Evolutionary conservation across 2,329 filamentous ascomycete species (phyloP).

Genomic region (Aspergillus proliferans): DNA sequence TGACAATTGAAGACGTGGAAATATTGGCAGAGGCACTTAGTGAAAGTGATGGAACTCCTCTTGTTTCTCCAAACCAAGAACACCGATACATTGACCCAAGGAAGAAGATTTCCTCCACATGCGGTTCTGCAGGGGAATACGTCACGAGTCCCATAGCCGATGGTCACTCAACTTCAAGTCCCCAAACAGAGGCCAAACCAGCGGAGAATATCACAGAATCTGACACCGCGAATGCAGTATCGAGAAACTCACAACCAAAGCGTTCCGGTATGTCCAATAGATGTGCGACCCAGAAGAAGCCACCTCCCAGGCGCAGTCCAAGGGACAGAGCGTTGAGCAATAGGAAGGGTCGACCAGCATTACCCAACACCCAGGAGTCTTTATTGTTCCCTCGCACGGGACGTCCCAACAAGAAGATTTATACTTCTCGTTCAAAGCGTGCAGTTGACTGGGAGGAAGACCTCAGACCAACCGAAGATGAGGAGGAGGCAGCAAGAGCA

Average conservation of each 20-base stretch:
- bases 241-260: background rate
- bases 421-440: conserved; percentile 9
- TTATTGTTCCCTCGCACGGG: conserved; percentile 10
- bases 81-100: too few species aligned
- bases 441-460: conserved; percentile 28
- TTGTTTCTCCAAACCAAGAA: too few species aligned
- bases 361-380: conserved; percentile 12
- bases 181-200: too few species aligned
- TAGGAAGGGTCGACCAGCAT: background rate
- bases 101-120: too few species aligned
- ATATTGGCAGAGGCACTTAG: too few species aligned
- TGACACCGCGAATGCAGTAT: too few species aligned
- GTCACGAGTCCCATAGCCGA: too few species aligned
- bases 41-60: too few species aligned
- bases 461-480: conserved; percentile 20
- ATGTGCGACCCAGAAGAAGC: background rate
- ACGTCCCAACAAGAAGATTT: conserved; percentile 11
- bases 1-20: too few species aligned
- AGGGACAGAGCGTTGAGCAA: background rate
- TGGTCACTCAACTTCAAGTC: too few species aligned
- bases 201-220: too few species aligned
- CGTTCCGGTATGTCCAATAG: background rate
- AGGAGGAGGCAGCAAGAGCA: conserved; percentile 8
- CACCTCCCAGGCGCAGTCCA: background rate
- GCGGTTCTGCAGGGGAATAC: too few species aligned